Percentiles rank a stretch among this genome's conserved stretches.
Conservation (phyloP, 441 rosid species). For the Jatropha multifida region DNA sequence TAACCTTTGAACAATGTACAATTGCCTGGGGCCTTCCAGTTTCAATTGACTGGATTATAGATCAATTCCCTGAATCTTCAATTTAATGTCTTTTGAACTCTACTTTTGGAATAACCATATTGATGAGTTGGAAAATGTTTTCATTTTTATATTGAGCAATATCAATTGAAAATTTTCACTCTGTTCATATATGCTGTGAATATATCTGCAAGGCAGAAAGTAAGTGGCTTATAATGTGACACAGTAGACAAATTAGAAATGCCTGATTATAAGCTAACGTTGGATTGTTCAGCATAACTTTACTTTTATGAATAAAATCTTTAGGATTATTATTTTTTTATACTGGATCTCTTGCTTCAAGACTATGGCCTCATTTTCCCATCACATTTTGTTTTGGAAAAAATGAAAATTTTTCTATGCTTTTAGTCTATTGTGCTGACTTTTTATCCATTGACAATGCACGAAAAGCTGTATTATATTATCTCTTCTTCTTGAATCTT, state of each 20-base stretch:
- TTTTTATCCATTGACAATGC: constrained; percentile 1
- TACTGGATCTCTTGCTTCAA: neutral
- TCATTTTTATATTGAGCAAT: neutral
- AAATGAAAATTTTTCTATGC: constrained; percentile 7
- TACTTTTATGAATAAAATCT: neutral
- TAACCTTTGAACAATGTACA: neutral
- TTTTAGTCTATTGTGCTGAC: neutral
- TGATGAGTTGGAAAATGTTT: neutral
- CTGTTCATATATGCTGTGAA: neutral
- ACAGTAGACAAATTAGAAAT: neutral
- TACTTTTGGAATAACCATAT: neutral
- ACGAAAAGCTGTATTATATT: constrained; percentile 11
- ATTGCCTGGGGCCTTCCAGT: neutral
- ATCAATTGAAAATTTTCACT: neutral
- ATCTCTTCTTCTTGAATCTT: constrained; percentile 24
- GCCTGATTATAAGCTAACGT: neutral
- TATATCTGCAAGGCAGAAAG: neutral
- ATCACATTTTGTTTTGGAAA: neutral
- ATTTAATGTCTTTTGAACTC: neutral
- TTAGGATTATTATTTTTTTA: neutral
- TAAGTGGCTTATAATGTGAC: neutral
- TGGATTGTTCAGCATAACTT: neutral
- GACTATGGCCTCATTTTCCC: neutral
- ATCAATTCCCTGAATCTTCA: neutral
- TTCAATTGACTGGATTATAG: neutral